Evolutionary conservation across 2,329 filamentous ascomycete genomes (phyloP).

Genomic region (Trichophyton benhamiae): DNA sequence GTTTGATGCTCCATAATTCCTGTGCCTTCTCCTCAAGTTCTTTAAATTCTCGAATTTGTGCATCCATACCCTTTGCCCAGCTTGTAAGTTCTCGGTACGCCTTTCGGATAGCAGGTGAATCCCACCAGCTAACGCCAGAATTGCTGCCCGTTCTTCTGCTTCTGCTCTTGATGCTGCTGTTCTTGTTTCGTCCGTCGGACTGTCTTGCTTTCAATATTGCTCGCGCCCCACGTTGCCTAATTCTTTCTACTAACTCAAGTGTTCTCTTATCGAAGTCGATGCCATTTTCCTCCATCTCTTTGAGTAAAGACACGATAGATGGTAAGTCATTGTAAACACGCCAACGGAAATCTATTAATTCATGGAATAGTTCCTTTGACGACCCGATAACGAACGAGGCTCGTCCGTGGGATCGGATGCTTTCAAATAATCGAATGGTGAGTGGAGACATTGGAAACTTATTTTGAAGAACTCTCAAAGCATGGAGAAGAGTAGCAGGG

Average conservation of each 20-base stretch:
- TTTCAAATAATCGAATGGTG: conserved; percentile 29
- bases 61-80: background rate
- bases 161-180: background rate
- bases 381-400: conserved; percentile 33
- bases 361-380: conserved; percentile 33
- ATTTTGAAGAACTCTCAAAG: conserved; percentile 29
- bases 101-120: conserved; percentile 9
- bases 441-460: conserved; percentile 31
- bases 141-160: background rate
- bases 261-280: conserved; percentile 28
- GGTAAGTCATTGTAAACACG: conserved; percentile 30
- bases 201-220: conserved; percentile 12
- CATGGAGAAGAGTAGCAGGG: conserved; percentile 29
- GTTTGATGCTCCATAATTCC: background rate
- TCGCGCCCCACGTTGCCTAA: conserved; percentile 19
- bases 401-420: conserved; percentile 30
- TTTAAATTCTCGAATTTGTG: conserved; percentile 3
- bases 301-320: conserved; percentile 28
- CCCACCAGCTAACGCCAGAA: conserved; percentile 8
- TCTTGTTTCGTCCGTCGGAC: background rate
- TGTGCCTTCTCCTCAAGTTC: background rate
- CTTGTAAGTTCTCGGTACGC: conserved; percentile 12
- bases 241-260: conserved; percentile 20
- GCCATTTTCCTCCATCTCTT: conserved; percentile 35
- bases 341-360: conserved; percentile 34